Base-by-base conservation (phyloP, 345 rosid genomes). In the Eucalyptus decipiens region DNA sequence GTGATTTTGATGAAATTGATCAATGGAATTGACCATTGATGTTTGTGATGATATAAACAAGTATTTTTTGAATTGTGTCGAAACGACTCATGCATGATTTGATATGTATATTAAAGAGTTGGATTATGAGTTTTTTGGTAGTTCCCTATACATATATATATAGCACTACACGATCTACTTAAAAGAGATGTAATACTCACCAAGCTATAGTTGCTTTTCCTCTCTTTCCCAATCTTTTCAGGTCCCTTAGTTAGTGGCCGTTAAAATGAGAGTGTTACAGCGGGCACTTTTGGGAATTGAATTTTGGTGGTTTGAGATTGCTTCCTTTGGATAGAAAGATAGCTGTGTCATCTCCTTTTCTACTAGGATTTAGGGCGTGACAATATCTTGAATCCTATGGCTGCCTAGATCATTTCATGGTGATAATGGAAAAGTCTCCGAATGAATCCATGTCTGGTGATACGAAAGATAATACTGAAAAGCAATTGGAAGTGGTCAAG, bases 191-290 rank as follows among this genome's bases (percentile, higher is more conserved):
- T 56, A 9, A 0, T 56, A 1, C 3, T 56, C 5, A 8, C 1
- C 0, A 0, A 23, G 6, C 8, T 56, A 0, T 56, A 0, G 30
- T 56, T 52, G 24, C 5, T 56, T 0, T 9, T 24, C 2, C 5
- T 56, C 14, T 56, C 30, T 56, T 56, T 56, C 0, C 13, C 14
- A 56, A 56, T 56, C 30, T 0, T 56, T 56, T 56, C 13, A 56
- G 62, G 3, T 24, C 6, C 6, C 3, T 0, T 56, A 0, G 3
- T 56, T 24, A 56, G 62, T 24, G 62, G 6, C 62, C 0, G 0
- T 24, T 56, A 24, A 24, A 56, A 0, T 56, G 62, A 24, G 62
- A 4, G 62, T 0, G 0, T 56, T 56, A 56, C 1, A 0, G 3
- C 0, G 0, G 1, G 6, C 0, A 56, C 30, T 56, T 56, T 56